Evolutionary conservation across 2,329 filamentous ascomycete species (phyloP).

Genomic region (Trichoderma aggressivum): DNA sequence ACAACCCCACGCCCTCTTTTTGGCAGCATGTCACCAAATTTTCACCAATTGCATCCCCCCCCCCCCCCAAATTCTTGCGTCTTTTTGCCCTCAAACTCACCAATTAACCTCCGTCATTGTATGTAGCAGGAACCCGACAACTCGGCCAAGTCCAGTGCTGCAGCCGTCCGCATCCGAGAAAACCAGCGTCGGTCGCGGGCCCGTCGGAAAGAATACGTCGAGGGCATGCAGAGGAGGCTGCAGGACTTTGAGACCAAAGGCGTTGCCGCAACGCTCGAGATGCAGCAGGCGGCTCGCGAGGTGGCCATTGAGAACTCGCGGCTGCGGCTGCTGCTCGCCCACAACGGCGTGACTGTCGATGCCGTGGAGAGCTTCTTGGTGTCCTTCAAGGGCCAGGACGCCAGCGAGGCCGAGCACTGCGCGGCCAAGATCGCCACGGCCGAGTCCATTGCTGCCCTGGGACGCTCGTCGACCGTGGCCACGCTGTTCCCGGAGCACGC

Average conservation of each 20-base stretch:
- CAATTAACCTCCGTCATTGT: not conserved
- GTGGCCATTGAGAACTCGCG: constrained; percentile 48
- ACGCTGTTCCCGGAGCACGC: constrained; percentile 20
- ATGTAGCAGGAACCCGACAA: constrained; percentile 18
- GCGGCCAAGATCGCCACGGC: constrained; percentile 8
- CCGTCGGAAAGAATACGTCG: constrained; percentile 49
- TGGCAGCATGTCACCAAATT: constrained; percentile 16
- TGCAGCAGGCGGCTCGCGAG: constrained; percentile 51
- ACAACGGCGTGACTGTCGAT: constrained; percentile 37
- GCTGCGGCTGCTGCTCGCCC: constrained; percentile 42
- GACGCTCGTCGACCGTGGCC: constrained; percentile 8
- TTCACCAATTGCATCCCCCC: not conserved
- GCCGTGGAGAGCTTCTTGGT: constrained; percentile 42
- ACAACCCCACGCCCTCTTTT: constrained; percentile 1
- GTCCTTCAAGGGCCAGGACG: constrained; percentile 33
- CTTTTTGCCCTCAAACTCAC: not conserved
- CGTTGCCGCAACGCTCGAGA: constrained; percentile 48
- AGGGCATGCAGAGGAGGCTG: constrained; percentile 45
- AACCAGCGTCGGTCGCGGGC: constrained; percentile 54
- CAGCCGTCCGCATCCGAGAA: constrained; percentile 43
- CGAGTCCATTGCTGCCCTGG: constrained; percentile 6
- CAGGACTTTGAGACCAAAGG: constrained; percentile 47
- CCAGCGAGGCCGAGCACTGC: constrained; percentile 25
- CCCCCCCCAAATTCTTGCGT: not conserved
- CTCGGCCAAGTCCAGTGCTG: constrained; percentile 29